These are phyloP conservation scores for Scutellaria barbata DNA, from an alignment of 257 asterid species.

Conservation along the genomic window DNA sequence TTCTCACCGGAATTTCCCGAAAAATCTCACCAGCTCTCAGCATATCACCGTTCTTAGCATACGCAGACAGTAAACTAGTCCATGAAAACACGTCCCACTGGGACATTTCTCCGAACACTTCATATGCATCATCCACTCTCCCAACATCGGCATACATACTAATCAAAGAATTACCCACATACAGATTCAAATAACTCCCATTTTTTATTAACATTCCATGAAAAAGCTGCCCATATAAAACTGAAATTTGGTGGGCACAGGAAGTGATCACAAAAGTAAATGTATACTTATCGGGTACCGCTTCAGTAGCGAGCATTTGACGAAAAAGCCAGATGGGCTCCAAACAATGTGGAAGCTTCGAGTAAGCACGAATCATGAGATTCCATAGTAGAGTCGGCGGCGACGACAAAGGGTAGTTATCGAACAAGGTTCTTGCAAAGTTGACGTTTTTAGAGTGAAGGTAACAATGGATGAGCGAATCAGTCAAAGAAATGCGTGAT, in stretches of 20 bases:
- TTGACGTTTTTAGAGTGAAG: slow-evolving; percentile 48
- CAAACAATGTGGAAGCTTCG: slow-evolving; percentile 48
- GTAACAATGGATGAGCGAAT: slow-evolving; percentile 76
- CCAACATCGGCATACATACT: slow-evolving; percentile 51
- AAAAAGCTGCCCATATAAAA: slow-evolving; percentile 50
- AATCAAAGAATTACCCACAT: slow-evolving; percentile 67
- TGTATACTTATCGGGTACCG: slow-evolving; percentile 64
- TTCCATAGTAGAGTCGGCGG: slow-evolving; percentile 76
- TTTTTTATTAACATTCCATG: slow-evolving; percentile 59
- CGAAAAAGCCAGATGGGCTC: slow-evolving; percentile 58
- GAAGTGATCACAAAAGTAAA: slow-evolving; percentile 68
- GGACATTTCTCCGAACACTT: slow-evolving; percentile 68
- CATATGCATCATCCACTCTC: slow-evolving; percentile 49
- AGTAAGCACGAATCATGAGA: slow-evolving; percentile 63
- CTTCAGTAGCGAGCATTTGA: slow-evolving; percentile 46
- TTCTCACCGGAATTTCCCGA: slow-evolving; percentile 57
- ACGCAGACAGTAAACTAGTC: slow-evolving; percentile 70
- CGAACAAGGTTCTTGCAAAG: slow-evolving; percentile 52
- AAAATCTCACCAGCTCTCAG: slow-evolving; percentile 51
- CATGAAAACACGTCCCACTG: slow-evolving; percentile 69
- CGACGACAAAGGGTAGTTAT: slow-evolving; percentile 52
- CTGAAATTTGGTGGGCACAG: slow-evolving; percentile 55
- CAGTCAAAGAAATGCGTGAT: slow-evolving; percentile 40
- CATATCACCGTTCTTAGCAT: slow-evolving; percentile 62
- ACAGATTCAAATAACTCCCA: slow-evolving; percentile 52